These are phyloP conservation scores for Chaetoscypha palmicola DNA, from an alignment of 2,329 filamentous ascomycete species.

Conservation along the genomic window DNA sequence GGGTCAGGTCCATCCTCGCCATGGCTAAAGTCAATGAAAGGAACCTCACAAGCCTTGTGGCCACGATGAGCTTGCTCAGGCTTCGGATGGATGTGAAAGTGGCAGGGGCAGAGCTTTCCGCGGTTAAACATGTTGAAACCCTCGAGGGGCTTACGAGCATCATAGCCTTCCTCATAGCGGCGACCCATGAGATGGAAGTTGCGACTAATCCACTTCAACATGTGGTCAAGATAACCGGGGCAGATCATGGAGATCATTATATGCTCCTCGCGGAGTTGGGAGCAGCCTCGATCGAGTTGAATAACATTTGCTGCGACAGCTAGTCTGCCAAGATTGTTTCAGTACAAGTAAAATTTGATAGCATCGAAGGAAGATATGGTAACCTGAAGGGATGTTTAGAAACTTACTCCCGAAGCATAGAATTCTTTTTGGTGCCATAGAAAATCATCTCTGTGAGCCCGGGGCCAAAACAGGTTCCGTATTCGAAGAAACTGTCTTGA, in stretches of 20 bases:
- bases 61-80: slow-evolving; percentile 9
- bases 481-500: slow-evolving; percentile 17
- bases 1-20: too few species aligned
- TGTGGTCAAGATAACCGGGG: slow-evolving; percentile 10
- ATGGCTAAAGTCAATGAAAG: too few species aligned
- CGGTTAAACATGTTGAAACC: slow-evolving; percentile 14
- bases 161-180: slow-evolving; percentile 6
- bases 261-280: slow-evolving; percentile 10
- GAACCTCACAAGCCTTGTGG: slow-evolving; percentile 9
- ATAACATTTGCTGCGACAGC: slow-evolving; percentile 15
- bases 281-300: slow-evolving; percentile 16
- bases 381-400: too few species aligned
- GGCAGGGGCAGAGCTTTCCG: slow-evolving; percentile 10
- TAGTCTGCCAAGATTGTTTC: too few species aligned
- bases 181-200: slow-evolving; percentile 14
- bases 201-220: slow-evolving; percentile 18
- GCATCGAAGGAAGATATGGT: too few species aligned
- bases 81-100: slow-evolving; percentile 12
- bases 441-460: slow-evolving; percentile 8
- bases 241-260: slow-evolving; percentile 8
- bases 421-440: slow-evolving; percentile 10
- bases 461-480: slow-evolving; percentile 13
- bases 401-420: slow-evolving; percentile 13
- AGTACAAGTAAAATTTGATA: too few species aligned
- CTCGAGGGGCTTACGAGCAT: slow-evolving; percentile 1